Percentiles rank a stretch among this genome's conserved stretches.
Evolutionary conservation across 2,329 filamentous ascomycete species (phyloP).

Genomic region (Helotiales sp.): DNA sequence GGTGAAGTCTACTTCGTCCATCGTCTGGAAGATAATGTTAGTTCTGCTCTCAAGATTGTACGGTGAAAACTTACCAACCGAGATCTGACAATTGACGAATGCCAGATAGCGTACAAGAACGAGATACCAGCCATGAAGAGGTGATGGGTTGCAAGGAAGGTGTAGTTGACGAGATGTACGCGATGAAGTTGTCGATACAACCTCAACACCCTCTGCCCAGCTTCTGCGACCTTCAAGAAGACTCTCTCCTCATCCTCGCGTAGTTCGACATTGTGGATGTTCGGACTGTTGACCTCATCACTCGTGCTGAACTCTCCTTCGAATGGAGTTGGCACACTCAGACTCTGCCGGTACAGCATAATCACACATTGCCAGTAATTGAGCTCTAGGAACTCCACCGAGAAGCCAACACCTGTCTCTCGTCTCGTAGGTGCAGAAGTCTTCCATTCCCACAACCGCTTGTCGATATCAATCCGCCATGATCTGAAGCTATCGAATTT

Average conservation of each 20-base stretch:
- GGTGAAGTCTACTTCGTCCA: constrained; percentile 98
- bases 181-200: constrained; percentile 89
- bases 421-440: constrained; percentile 72
- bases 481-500: constrained; percentile 82
- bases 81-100: constrained; percentile 84
- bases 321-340: constrained; percentile 82
- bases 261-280: constrained; percentile 63
- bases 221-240: constrained; percentile 92
- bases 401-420: constrained; percentile 86
- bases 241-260: constrained; percentile 86
- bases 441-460: constrained; percentile 83
- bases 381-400: constrained; percentile 84
- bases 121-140: constrained; percentile 97
- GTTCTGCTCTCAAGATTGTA: background rate
- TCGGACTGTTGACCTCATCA: constrained; percentile 63
- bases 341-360: constrained; percentile 89
- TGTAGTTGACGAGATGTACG: constrained; percentile 89
- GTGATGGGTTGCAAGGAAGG: constrained; percentile 92
- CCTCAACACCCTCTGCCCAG: constrained; percentile 87
- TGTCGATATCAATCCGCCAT: constrained; percentile 87
- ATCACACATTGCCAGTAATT: constrained; percentile 99
- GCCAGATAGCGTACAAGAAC: constrained; percentile 96
- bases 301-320: constrained; percentile 73
- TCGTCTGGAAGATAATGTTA: constrained; percentile 55
- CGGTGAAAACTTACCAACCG: constrained; percentile 64